phyloP scores from a whole-genome alignment of 2,329 filamentous ascomycete genomes.

The Fusarium tupiense region DNA sequence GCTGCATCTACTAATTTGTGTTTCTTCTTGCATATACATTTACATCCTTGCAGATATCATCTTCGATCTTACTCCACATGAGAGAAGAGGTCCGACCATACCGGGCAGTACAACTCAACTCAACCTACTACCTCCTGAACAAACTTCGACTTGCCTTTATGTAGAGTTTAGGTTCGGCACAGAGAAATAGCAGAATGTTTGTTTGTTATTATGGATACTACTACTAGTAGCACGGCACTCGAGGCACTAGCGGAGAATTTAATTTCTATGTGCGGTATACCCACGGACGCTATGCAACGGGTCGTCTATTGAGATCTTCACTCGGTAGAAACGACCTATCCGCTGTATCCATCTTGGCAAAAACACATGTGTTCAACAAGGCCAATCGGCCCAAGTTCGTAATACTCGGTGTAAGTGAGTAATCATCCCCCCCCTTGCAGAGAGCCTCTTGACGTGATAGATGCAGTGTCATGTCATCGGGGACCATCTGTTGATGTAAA shows the following conservation, averaged over 20 bases:
- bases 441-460: slow-evolving; percentile 3
- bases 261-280: not conserved
- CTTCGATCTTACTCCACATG: not conserved
- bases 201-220: not conserved
- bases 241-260: slow-evolving; percentile 24
- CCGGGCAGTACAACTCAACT: not conserved
- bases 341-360: slow-evolving; percentile 8
- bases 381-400: not conserved
- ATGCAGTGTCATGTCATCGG: not conserved
- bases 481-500: not conserved
- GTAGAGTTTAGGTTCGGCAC: not conserved
- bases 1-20: not conserved
- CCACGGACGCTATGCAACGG: slow-evolving; percentile 14
- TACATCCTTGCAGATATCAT: not conserved
- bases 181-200: not conserved
- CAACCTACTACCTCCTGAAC: not conserved
- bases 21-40: not conserved
- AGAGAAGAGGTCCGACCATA: slow-evolving; percentile 3
- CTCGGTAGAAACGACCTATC: slow-evolving; percentile 13
- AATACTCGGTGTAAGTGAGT: not conserved
- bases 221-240: not conserved
- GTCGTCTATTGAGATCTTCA: slow-evolving; percentile 39
- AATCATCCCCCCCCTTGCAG: not conserved
- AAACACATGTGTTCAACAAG: not conserved
- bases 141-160: not conserved